Evolutionary conservation across 2,329 filamentous ascomycete species (phyloP), one percentile per base, ranked within the genome.

Genomic region (Cytospora piceicola): DNA sequence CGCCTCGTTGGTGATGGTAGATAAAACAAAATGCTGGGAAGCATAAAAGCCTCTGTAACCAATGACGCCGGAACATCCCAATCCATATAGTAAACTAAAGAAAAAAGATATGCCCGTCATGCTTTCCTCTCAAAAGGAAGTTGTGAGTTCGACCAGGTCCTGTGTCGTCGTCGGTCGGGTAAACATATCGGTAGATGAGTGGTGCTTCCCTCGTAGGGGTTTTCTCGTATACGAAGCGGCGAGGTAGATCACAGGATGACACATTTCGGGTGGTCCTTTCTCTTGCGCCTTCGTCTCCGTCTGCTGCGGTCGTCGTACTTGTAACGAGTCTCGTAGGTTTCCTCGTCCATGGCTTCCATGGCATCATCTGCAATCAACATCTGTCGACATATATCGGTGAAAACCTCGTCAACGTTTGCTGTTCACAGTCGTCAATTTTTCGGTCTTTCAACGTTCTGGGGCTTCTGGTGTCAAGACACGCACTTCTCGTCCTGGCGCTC

Each of bases 361-460:
- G 61, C 65, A 72, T 88, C 86, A 68, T 94, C 91, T 72, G 88
- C 91, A 68, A 88, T 84, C 65, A 95, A 87, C 79, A 96, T 93
- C 76, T 95, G 92, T 67, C 91, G 85, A 74, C 91, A 94, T 64
- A 96, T 84, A 76, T 95, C 91, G 70, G 92, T 80, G 77, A 96
- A 97, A 56, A 94, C 92, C 75, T 96, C 93, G 71, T 96, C 92
- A 20, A 97, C 93, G 72, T 97, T 97, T 69, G 90, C 84, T 87
- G 68, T 46, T n/a, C 7, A 27, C 14, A 3, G 15, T 56, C 15
- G 69, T 77, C 66, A 78, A 74, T 36, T 56, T 39, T 12, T 49
- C 9, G 8, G 22, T 46, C 24, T 27, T 29, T 42, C 15, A 24
- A 29, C 49, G 49, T 69, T 49, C 36, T 6, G 42, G 42, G n/a